phyloP scores from a whole-genome alignment of 257 asterid species.

The Solanum habrochaites region DNA sequence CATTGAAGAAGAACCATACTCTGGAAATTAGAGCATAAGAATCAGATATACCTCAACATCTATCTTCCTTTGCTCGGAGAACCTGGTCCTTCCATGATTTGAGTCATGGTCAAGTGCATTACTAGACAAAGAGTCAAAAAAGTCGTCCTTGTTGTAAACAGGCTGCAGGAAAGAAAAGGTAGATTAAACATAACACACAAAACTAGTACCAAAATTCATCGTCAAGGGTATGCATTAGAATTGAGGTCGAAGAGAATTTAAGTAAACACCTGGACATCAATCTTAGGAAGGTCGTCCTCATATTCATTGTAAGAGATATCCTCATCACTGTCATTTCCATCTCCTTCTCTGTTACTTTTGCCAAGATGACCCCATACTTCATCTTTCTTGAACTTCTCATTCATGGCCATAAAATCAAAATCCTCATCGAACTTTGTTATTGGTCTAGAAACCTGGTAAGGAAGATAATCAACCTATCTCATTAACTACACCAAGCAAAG shows the following conservation, averaged over 20 bases:
- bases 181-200: background rate
- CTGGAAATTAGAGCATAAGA: background rate
- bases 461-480: background rate
- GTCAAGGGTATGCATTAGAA: background rate
- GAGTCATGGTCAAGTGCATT: constrained; percentile 34
- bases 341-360: constrained; percentile 52
- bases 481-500: background rate
- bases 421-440: constrained; percentile 76
- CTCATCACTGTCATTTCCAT: constrained; percentile 47
- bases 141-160: constrained; percentile 81
- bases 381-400: constrained; percentile 91
- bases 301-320: constrained; percentile 40
- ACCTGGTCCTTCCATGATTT: constrained; percentile 68
- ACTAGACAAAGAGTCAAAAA: constrained; percentile 74
- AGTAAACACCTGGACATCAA: constrained; percentile 49
- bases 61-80: constrained; percentile 86
- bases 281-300: constrained; percentile 39
- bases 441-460: constrained; percentile 44
- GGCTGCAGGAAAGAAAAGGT: constrained; percentile 37
- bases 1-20: background rate
- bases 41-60: constrained; percentile 65
- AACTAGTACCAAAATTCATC: background rate
- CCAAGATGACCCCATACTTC: constrained; percentile 99
- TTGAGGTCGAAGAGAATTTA: background rate
- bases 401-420: constrained; percentile 92